A percentile compares a stretch with the other conserved stretches of the same genome.
phyloP scores from a whole-genome alignment of 2,329 filamentous ascomycete species.

The Aspergillus japonicus region DNA sequence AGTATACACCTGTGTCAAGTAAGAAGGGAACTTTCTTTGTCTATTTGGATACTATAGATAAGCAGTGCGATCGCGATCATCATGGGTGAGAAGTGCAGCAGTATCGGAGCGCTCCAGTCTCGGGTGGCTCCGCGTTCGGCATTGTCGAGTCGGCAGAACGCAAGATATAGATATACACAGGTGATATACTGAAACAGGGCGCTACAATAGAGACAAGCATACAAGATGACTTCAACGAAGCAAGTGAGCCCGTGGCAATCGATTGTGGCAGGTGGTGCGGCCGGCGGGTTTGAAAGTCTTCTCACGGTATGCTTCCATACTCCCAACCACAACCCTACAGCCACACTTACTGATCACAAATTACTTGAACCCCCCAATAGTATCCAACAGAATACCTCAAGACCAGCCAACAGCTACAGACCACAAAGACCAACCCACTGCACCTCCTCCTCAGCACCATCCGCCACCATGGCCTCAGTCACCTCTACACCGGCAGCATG shows the following conservation, averaged over 20 bases:
- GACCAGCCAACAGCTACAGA: slow-evolving; percentile 18
- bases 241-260: slow-evolving; percentile 18
- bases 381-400: slow-evolving; percentile 21
- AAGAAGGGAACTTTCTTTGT: too few species aligned
- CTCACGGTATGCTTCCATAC: slow-evolving; percentile 9
- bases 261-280: slow-evolving; percentile 17
- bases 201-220: not conserved
- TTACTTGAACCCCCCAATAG: not conserved
- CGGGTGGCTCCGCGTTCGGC: too few species aligned
- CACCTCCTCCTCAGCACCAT: slow-evolving; percentile 11
- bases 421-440: not conserved
- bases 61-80: too few species aligned
- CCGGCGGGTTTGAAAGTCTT: slow-evolving; percentile 16
- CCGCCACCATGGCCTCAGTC: slow-evolving; percentile 10
- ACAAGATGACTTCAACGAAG: not conserved
- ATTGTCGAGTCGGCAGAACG: too few species aligned
- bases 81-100: too few species aligned
- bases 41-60: too few species aligned
- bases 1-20: too few species aligned
- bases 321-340: too few species aligned
- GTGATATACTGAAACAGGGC: not conserved
- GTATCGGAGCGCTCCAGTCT: too few species aligned
- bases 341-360: not conserved
- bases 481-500: slow-evolving; percentile 16
- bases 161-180: too few species aligned